These are phyloP conservation scores for Alternaria brassicae DNA, from an alignment of 2,329 filamentous ascomycete species.

Conservation along the genomic window DNA sequence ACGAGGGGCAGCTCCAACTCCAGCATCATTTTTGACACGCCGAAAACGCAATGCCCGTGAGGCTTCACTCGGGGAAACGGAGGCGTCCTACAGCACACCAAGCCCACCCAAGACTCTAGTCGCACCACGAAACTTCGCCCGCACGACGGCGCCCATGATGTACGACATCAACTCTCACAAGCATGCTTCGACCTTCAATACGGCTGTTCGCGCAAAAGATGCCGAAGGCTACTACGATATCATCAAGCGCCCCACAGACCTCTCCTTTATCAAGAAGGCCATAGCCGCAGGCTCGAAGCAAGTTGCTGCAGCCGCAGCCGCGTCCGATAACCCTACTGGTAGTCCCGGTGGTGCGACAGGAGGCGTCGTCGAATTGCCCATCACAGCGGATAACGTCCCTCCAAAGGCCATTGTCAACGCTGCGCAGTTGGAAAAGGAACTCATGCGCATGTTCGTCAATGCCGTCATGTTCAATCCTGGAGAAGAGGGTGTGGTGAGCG, in stretches of 20 bases:
- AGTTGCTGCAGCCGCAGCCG: slow-evolving; percentile 57
- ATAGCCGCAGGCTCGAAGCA: slow-evolving; percentile 63
- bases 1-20: slow-evolving; percentile 28
- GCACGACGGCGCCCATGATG: slow-evolving; percentile 58
- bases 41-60: slow-evolving; percentile 52
- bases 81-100: slow-evolving; percentile 34
- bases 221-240: slow-evolving; percentile 61
- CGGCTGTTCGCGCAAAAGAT: slow-evolving; percentile 58
- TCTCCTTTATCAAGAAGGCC: slow-evolving; percentile 59
- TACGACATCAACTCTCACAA: slow-evolving; percentile 61
- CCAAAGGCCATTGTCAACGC: slow-evolving; percentile 93
- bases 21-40: slow-evolving; percentile 45
- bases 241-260: slow-evolving; percentile 60
- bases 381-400: slow-evolving; percentile 78
- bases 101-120: slow-evolving; percentile 46
- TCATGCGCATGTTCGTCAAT: slow-evolving; percentile 97
- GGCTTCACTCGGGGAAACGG: slow-evolving; percentile 41
- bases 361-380: slow-evolving; percentile 59
- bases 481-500: slow-evolving; percentile 86
- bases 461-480: slow-evolving; percentile 98
- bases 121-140: slow-evolving; percentile 58
- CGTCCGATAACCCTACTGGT: slow-evolving; percentile 63
- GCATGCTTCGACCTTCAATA: slow-evolving; percentile 59
- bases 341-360: slow-evolving; percentile 64
- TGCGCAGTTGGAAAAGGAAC: slow-evolving; percentile 87